phyloP scores from a whole-genome alignment of 306 rosid genomes.

The Lathyrus oleraceus region DNA sequence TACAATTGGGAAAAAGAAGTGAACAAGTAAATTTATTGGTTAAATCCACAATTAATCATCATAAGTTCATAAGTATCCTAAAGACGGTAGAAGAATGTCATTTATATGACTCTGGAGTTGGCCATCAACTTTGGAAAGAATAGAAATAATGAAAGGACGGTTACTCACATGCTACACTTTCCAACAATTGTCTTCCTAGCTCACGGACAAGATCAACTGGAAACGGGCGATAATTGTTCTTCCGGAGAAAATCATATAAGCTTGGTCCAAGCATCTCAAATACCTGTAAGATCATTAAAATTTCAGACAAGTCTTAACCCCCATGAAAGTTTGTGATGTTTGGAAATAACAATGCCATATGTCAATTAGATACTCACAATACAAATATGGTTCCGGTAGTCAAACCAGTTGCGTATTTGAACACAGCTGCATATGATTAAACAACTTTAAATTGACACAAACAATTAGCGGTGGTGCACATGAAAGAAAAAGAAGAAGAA shows the following conservation, averaged over 20 bases:
- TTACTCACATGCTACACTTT: slow-evolving; percentile 15
- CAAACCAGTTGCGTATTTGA: slow-evolving; percentile 27
- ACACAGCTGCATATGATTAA: slow-evolving; percentile 19
- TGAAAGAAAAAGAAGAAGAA: background rate
- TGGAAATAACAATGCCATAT: background rate
- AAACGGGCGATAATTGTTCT: slow-evolving; percentile 25
- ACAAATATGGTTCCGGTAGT: slow-evolving; percentile 24
- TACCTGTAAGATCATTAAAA: slow-evolving; percentile 9
- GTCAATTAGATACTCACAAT: slow-evolving; percentile 20
- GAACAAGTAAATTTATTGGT: background rate
- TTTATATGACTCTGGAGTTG: background rate
- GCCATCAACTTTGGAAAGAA: background rate
- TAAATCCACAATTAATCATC: background rate
- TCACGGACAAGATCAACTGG: slow-evolving; percentile 21
- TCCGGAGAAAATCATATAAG: slow-evolving; percentile 25
- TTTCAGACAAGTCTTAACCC: background rate
- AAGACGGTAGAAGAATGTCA: background rate
- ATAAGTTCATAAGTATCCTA: background rate
- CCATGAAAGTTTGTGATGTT: background rate
- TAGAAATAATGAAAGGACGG: background rate
- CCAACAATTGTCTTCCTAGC: slow-evolving; percentile 26
- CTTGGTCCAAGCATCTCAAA: slow-evolving; percentile 30
- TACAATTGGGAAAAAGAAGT: background rate
- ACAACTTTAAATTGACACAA: background rate
- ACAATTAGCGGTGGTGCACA: background rate